Percentiles rank a stretch among this genome's conserved stretches.
Evolutionary conservation across 1,284 basidiomycete genomes (phyloP).

Genomic region (Pseudozyma flocculosa): DNA sequence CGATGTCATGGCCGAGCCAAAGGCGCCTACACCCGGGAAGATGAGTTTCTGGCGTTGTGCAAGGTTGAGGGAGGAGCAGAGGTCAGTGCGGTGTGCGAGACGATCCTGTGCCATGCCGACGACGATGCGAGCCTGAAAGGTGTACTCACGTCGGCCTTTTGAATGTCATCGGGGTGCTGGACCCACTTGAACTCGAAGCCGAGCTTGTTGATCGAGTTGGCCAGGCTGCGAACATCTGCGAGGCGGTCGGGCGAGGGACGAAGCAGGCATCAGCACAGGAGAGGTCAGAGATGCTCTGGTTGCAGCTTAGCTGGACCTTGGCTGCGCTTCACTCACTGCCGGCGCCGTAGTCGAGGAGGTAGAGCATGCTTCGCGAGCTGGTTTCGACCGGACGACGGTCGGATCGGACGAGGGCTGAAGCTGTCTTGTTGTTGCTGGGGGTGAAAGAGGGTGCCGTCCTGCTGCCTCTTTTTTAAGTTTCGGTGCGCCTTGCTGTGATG

Average conservation of each 20-base stretch:
- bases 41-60: slow-evolving; percentile 72
- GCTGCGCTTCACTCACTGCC: slow-evolving; percentile 35
- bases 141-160: slow-evolving; percentile 78
- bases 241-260: not conserved
- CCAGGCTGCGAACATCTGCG: slow-evolving; percentile 63
- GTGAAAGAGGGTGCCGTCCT: too few relatives aligned
- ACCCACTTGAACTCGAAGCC: slow-evolving; percentile 93
- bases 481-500: too few relatives aligned
- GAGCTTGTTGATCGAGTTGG: slow-evolving; percentile 84
- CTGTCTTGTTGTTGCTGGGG: too few relatives aligned
- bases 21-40: slow-evolving; percentile 97
- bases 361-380: slow-evolving; percentile 38
- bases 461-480: too few relatives aligned
- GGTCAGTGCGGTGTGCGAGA: not conserved
- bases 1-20: slow-evolving; percentile 80
- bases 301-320: too few relatives aligned
- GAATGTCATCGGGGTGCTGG: slow-evolving; percentile 77
- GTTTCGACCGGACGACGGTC: too few relatives aligned
- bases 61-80: not conserved
- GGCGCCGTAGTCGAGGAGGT: slow-evolving; percentile 57
- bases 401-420: too few relatives aligned
- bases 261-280: too few relatives aligned
- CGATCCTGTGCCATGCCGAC: not conserved
- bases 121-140: not conserved
- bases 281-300: too few relatives aligned